phyloP scores from a whole-genome alignment of 2,329 filamentous ascomycete genomes.

The Fusarium virguliforme region DNA sequence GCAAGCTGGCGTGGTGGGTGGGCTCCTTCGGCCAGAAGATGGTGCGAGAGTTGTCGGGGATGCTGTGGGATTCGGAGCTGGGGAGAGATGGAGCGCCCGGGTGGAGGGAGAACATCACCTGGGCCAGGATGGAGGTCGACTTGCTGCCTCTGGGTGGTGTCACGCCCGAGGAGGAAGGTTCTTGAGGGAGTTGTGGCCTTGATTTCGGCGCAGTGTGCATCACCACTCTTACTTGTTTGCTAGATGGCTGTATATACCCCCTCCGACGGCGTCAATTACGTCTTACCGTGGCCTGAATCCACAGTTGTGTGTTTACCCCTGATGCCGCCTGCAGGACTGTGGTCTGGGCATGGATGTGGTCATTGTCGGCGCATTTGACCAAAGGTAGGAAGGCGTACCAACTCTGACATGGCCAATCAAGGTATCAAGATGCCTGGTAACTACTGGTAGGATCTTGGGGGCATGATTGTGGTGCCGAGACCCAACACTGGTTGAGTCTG shows the following conservation, averaged over 20 bases:
- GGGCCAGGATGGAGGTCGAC: constrained; percentile 45
- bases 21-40: constrained; percentile 44
- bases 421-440: background rate
- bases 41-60: constrained; percentile 44
- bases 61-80: constrained; percentile 19
- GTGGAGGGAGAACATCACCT: constrained; percentile 42
- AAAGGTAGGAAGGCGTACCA: background rate
- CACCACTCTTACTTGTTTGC: background rate
- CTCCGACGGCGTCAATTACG: constrained; percentile 5
- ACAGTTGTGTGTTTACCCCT: background rate
- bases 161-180: constrained; percentile 1
- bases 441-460: background rate
- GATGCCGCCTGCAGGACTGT: background rate
- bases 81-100: constrained; percentile 24
- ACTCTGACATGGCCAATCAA: background rate
- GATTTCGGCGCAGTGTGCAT: background rate
- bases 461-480: background rate
- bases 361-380: background rate
- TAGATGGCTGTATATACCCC: constrained; percentile 4
- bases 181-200: background rate
- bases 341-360: background rate
- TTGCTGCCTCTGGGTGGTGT: constrained; percentile 2
- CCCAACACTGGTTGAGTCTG: too few species aligned
- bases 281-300: background rate
- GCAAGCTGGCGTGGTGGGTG: constrained; percentile 48